Conservation (phyloP, 2,329 filamentous ascomycete genomes). For the Hypoxylon sp. region DNA sequence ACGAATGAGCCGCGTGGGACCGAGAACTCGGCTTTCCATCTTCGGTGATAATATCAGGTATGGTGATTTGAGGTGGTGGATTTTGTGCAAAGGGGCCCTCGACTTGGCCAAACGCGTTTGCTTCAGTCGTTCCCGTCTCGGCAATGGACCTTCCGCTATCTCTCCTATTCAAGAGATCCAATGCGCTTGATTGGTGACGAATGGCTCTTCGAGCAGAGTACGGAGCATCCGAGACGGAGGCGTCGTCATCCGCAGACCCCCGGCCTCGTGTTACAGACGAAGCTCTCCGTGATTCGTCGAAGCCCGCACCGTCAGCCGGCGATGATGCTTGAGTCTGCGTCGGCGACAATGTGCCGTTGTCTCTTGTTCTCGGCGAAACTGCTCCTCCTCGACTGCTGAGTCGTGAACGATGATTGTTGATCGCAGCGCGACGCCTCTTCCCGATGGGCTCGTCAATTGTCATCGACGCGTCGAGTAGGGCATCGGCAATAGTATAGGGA, state of each 20-base stretch:
- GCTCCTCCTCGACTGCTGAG: slow-evolving; percentile 49
- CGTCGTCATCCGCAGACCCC: slow-evolving; percentile 46
- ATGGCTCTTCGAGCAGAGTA: slow-evolving; percentile 57
- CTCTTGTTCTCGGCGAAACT: slow-evolving; percentile 49
- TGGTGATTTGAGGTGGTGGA: slow-evolving; percentile 44
- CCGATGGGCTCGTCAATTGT: slow-evolving; percentile 76
- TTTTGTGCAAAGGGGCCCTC: slow-evolving; percentile 62
- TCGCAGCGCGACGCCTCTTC: slow-evolving; percentile 59
- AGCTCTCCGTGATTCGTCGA: slow-evolving; percentile 50
- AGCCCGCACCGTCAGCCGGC: slow-evolving; percentile 43
- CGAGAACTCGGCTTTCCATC: slow-evolving; percentile 50
- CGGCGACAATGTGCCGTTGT: slow-evolving; percentile 42
- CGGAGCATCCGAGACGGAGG: slow-evolving; percentile 51
- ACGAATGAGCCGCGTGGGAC: slow-evolving; percentile 77
- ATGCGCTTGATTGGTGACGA: slow-evolving; percentile 65
- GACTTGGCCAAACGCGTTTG: slow-evolving; percentile 67
- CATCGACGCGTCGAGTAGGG: slow-evolving; percentile 88
- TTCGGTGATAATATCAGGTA: slow-evolving; percentile 44
- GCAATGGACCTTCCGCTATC: slow-evolving; percentile 65
- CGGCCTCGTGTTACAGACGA: slow-evolving; percentile 46
- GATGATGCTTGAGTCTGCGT: slow-evolving; percentile 41
- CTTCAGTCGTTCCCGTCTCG: slow-evolving; percentile 65
- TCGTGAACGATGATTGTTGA: slow-evolving; percentile 60
- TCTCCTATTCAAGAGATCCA: slow-evolving; percentile 65
- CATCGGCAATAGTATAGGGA: slow-evolving; percentile 86